Conservation (phyloP, 2,329 filamentous ascomycete species). For the Cercospora sp. region DNA sequence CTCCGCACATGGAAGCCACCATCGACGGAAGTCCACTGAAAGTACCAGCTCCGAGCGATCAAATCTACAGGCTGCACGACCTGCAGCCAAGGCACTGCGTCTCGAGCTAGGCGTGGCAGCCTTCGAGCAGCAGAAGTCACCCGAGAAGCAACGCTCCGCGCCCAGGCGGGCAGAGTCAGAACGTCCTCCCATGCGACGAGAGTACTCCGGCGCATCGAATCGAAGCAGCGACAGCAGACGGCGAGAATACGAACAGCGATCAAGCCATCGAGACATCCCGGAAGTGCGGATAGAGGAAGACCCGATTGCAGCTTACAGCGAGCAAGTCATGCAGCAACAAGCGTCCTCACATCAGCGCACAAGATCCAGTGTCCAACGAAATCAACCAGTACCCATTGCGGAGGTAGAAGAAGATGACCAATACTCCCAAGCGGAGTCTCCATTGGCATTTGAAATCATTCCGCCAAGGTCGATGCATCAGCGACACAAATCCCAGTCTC, state of each 20-base stretch:
- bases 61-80: slow-evolving; percentile 42
- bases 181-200: slow-evolving; percentile 41
- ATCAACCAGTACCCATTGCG: slow-evolving; percentile 67
- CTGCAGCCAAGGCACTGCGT: slow-evolving; percentile 48
- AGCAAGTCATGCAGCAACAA: slow-evolving; percentile 24
- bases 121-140: slow-evolving; percentile 43
- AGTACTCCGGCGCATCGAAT: slow-evolving; percentile 35
- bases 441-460: slow-evolving; percentile 60
- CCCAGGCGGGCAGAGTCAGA: slow-evolving; percentile 48
- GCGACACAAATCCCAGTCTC: slow-evolving; percentile 55
- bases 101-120: slow-evolving; percentile 52
- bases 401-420: slow-evolving; percentile 67
- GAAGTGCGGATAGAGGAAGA: slow-evolving; percentile 61
- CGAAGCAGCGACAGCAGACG: slow-evolving; percentile 26
- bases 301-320: slow-evolving; percentile 41
- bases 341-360: slow-evolving; percentile 32
- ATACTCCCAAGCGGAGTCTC: slow-evolving; percentile 32
- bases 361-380: slow-evolving; percentile 37
- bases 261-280: slow-evolving; percentile 59
- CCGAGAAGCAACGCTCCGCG: slow-evolving; percentile 39
- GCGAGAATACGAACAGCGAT: slow-evolving; percentile 54
- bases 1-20: slow-evolving; percentile 24
- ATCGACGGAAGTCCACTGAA: slow-evolving; percentile 41
- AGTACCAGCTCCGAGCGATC: slow-evolving; percentile 48
- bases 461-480: slow-evolving; percentile 36